phyloP scores from a whole-genome alignment of 805 yeast genomes.

The Scheffersomyces amazonensis region DNA sequence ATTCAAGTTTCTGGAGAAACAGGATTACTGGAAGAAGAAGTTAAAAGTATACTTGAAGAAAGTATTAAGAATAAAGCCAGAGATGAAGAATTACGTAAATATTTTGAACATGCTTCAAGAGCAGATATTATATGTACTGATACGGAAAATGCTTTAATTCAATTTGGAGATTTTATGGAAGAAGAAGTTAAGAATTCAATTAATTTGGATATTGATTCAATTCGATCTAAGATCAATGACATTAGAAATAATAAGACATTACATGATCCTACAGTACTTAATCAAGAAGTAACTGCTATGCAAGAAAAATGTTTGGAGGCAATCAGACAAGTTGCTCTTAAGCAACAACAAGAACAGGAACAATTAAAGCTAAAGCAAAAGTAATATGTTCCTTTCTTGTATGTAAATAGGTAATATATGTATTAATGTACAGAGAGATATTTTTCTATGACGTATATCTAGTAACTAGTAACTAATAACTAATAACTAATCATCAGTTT shows the following conservation, averaged over 20 bases:
- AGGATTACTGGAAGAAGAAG: conserved; percentile 68
- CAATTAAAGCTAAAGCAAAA: conserved; percentile 4
- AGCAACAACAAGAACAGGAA: conserved; percentile 21
- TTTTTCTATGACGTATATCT: no score
- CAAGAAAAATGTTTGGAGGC: conserved; percentile 36
- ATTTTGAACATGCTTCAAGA: conserved; percentile 71
- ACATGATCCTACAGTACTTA: conserved; percentile 31
- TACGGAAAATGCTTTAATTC: conserved; percentile 80
- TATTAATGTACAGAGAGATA: no score
- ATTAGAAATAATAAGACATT: conserved; percentile 26
- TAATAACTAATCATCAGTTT: conserved; percentile 34
- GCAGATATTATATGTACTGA: conserved; percentile 81
- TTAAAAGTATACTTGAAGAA: conserved; percentile 59
- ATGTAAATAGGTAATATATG: conserved; percentile 1
- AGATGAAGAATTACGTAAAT: conserved; percentile 58
- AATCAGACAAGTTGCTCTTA: conserved; percentile 36
- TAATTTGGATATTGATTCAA: conserved; percentile 10
- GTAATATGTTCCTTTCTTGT: background rate
- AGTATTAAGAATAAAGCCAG: conserved; percentile 59
- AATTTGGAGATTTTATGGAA: conserved; percentile 53
- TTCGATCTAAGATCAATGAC: conserved; percentile 30
- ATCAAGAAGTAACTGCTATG: conserved; percentile 34
- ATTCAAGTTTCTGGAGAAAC: conserved; percentile 70
- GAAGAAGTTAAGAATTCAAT: conserved; percentile 44
- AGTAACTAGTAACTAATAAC: no score